Evolutionary conservation across 192 early-diverging fungal species (phyloP), one percentile per base, ranked within the genome.

Genomic region (Coemansia sp.): DNA sequence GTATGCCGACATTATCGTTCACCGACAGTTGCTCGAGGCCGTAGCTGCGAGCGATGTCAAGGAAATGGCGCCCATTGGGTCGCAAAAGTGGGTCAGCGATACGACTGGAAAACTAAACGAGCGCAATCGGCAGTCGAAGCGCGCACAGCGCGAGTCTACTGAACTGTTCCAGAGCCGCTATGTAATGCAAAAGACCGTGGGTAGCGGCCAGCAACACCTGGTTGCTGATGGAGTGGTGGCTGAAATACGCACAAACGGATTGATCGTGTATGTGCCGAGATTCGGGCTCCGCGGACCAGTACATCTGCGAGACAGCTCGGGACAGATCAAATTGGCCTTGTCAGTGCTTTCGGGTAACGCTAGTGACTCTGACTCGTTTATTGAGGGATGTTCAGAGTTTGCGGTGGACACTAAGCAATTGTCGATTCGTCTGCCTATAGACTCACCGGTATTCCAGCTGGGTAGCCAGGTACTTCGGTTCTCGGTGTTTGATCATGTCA

Each of bases 1-100:
- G 51, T 94, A 94, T 76, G 91, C 93, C 27, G 93, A 94, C 75
- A 54, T 94, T n/a, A 79, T 93, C 8, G 93, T 91, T 24, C 93
- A 94, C 66, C 74, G 93, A 9, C 89, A 92, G 75, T 66, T 94
- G 18, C 74, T 91, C 33, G 80, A 75, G 3, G 85, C 86, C 20
- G 65, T 91, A 2, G 64, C 70, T 1, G 75, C 24, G 5, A 5
- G 55, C 1, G 41, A 63, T 42, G 24, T 12, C 0, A 10, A 51
- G 22, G 51, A 27, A 1, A 1, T 7, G 18, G 41, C 3, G 1
- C 20, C 52, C 27, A 54, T 65, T 16, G 51, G 33, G 54, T 71
- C 64, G 66, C 72, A 40, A 9, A 38, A 72, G 70, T 75, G 73
- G 76, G 70, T 82, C 10, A 49, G 61, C 83, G 63, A 67, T 63